phyloP scores from a whole-genome alignment of 2,329 filamentous ascomycete genomes.

The Scytalidium sp. region DNA sequence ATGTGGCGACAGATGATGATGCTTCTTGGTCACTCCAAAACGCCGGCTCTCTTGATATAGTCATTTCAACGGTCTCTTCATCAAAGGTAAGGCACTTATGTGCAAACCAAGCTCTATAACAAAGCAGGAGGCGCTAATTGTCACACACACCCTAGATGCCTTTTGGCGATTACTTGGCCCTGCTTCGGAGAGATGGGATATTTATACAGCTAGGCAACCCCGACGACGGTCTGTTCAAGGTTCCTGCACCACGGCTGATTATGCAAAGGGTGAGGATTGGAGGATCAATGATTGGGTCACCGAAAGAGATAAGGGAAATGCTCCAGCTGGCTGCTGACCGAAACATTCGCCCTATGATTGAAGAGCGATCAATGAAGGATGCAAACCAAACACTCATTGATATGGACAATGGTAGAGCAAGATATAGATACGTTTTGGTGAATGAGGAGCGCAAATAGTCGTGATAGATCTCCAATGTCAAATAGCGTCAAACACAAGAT shows the following conservation, averaged over 20 bases:
- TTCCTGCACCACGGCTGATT: conserved; percentile 42
- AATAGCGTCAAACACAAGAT: too few species aligned
- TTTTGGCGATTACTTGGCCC: conserved; percentile 52
- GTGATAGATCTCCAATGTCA: too few species aligned
- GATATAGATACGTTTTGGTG: conserved; percentile 46
- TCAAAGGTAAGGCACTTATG: conserved; percentile 49
- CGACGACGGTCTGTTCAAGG: conserved; percentile 35
- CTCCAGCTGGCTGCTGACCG: conserved; percentile 56
- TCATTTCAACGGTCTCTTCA: conserved; percentile 51
- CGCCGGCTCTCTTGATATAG: conserved; percentile 38
- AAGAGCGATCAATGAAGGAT: conserved; percentile 53
- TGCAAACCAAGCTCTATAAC: too few species aligned
- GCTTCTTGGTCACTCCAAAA: conserved; percentile 51
- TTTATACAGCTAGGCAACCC: conserved; percentile 64
- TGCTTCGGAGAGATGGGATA: conserved; percentile 54
- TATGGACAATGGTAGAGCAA: conserved; percentile 52
- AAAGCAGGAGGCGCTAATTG: not conserved
- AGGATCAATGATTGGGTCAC: conserved; percentile 53
- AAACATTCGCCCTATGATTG: conserved; percentile 54
- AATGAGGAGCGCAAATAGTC: conserved; percentile 36
- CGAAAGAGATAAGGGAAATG: conserved; percentile 59
- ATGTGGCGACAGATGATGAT: conserved; percentile 49
- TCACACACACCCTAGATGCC: conserved; percentile 36
- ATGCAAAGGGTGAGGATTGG: conserved; percentile 57
- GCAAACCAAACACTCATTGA: conserved; percentile 56